These are phyloP conservation scores for Calonectria naviculata DNA, from an alignment of 2,329 filamentous ascomycete species.

Conservation along the genomic window DNA sequence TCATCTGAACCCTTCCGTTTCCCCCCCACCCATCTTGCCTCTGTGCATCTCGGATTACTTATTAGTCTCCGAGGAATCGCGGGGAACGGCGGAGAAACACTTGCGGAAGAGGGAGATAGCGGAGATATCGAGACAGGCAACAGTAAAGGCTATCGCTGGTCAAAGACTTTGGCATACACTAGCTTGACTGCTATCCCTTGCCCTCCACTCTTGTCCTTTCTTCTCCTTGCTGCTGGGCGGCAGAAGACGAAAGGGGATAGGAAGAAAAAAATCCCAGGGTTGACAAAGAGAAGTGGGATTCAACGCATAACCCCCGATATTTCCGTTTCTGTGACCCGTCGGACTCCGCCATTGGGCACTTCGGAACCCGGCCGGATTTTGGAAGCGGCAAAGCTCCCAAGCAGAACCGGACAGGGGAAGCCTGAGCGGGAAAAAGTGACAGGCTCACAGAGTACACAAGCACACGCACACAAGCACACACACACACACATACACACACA, in stretches of 20 bases:
- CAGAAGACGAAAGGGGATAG: not conserved
- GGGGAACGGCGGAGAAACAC: constrained; percentile 9
- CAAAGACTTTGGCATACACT: not conserved
- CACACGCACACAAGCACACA: no score
- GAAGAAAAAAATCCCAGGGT: not conserved
- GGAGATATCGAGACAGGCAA: constrained; percentile 1
- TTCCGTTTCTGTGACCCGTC: constrained; percentile 34
- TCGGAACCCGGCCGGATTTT: constrained; percentile 35
- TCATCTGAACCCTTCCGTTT: constrained; percentile 1
- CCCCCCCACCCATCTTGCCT: not conserved
- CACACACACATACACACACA: not conserved
- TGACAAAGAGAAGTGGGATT: constrained; percentile 22
- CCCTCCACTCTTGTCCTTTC: not conserved
- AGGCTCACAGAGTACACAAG: not conserved
- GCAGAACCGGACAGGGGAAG: not conserved
- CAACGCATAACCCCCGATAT: constrained; percentile 19
- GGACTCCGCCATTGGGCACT: constrained; percentile 38
- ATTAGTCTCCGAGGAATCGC: constrained; percentile 19
- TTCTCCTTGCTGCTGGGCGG: constrained; percentile 8
- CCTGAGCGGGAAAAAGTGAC: not conserved
- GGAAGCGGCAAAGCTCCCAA: not conserved
- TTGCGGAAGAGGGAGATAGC: constrained; percentile 6
- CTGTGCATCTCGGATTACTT: not conserved
- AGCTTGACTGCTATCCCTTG: not conserved
- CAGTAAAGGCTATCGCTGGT: not conserved